Evolutionary conservation across 73 alveolate species (phyloP).

Genomic region (Diophrys sp.): DNA sequence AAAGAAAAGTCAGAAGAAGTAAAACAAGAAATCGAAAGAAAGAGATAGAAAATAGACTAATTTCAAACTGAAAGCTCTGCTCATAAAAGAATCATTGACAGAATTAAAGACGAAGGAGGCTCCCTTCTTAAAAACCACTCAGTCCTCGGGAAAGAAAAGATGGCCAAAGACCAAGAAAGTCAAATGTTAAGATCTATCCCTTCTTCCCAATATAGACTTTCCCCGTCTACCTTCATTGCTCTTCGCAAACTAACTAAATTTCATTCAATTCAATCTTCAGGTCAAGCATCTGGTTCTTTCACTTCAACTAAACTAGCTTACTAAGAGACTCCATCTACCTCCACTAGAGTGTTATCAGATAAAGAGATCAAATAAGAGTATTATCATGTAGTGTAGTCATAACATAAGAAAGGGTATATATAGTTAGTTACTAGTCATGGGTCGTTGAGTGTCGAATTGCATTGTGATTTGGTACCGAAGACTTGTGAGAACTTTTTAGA

Average conservation of each 20-base stretch:
- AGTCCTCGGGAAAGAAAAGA: neutral
- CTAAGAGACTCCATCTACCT: no score
- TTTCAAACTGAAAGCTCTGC: neutral
- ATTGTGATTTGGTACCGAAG: slow-evolving; percentile 19
- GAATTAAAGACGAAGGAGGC: neutral
- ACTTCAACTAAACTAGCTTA: slow-evolving; percentile 58
- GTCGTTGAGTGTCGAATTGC: slow-evolving; percentile 21
- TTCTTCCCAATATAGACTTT: neutral
- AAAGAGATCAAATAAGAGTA: slow-evolving; percentile 60
- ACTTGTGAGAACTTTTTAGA: slow-evolving; percentile 76
- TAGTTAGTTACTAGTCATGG: slow-evolving; percentile 37
- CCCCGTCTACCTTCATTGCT: neutral
- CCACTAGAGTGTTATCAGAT: neutral
- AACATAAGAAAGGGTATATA: slow-evolving; percentile 55
- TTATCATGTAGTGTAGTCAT: slow-evolving; percentile 58
- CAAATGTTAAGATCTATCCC: neutral
- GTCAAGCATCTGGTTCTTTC: slow-evolving; percentile 55
- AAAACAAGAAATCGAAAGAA: slow-evolving; percentile 23
- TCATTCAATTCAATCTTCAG: slow-evolving; percentile 38
- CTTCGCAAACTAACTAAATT: neutral
- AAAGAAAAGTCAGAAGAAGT: slow-evolving; percentile 22
- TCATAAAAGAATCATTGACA: neutral
- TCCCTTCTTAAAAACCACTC: neutral
- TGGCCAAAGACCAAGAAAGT: neutral
- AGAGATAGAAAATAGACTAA: slow-evolving; percentile 9